These are phyloP conservation scores for Neonectria hederae DNA, from an alignment of 2,329 filamentous ascomycete species.

Conservation along the genomic window DNA sequence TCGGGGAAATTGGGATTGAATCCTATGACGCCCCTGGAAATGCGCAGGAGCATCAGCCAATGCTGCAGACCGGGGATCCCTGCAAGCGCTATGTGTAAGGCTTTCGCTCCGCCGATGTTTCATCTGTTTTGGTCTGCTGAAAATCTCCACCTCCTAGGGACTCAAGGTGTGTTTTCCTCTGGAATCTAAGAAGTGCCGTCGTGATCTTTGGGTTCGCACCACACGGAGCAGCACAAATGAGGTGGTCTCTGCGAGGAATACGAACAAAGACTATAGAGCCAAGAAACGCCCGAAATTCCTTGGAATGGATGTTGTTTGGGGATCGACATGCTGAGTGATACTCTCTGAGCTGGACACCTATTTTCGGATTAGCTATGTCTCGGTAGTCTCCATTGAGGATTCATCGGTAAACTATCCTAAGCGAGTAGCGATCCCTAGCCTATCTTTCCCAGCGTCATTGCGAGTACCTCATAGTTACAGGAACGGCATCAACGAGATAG, in stretches of 20 bases:
- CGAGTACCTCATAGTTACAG: neutral
- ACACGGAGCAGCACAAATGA: neutral
- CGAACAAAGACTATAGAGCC: too few species aligned
- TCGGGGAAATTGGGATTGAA: neutral
- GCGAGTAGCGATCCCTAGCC: neutral
- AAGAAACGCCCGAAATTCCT: neutral
- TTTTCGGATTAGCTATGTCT: neutral
- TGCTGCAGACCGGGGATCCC: neutral
- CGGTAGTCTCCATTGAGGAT: neutral
- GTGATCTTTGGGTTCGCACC: too few species aligned
- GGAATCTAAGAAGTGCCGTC: neutral
- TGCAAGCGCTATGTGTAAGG: neutral
- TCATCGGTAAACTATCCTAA: neutral
- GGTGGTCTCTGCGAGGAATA: neutral
- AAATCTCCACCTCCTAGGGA: neutral
- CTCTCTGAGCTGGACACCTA: neutral
- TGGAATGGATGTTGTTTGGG: neutral
- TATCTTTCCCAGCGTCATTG: too few species aligned
- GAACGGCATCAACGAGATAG: too few species aligned
- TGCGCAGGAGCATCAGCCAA: neutral
- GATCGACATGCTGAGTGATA: neutral
- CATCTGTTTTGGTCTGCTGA: neutral
- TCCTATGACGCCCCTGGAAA: neutral
- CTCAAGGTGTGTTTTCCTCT: neutral
- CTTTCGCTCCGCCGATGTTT: neutral